Conservation (phyloP, 106 monocot genomes). For the Alisma plantagoaquatica region DNA sequence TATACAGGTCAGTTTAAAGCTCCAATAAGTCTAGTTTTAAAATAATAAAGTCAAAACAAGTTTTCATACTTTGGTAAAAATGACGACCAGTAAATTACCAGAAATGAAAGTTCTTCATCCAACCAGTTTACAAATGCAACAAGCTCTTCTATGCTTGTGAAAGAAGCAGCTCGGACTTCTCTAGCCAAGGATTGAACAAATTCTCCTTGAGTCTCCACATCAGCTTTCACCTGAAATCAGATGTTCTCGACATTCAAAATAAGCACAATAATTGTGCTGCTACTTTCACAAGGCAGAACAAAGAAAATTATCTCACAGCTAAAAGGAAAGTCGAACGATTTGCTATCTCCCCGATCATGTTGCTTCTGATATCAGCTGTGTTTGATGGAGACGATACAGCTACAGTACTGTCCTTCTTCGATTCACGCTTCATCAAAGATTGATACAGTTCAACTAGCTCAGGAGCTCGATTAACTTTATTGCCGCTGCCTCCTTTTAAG, state of each 20-base stretch:
- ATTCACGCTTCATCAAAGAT: conserved; percentile 86
- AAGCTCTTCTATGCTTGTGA: conserved; percentile 66
- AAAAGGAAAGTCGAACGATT: conserved; percentile 81
- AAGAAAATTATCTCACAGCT: conserved; percentile 46
- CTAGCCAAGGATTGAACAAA: conserved; percentile 73
- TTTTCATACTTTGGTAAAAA: no score
- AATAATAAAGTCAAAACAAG: no score
- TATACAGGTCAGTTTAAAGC: no score
- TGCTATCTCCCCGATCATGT: conserved; percentile 94
- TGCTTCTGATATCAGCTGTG: conserved; percentile 57
- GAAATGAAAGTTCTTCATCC: conserved; percentile 96
- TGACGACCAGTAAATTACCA: no score
- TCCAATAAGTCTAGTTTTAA: no score
- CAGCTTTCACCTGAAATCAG: conserved; percentile 83
- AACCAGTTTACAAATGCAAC: conserved; percentile 91
- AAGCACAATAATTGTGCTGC: no score
- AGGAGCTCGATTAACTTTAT: conserved; percentile 81
- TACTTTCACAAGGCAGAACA: no score
- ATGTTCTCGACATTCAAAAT: no score
- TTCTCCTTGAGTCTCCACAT: conserved; percentile 96
- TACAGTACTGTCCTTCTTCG: conserved; percentile 45
- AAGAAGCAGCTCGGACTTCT: conserved; percentile 68
- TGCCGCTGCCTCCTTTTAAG: conserved; percentile 20
- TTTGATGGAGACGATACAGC: conserved; percentile 31
- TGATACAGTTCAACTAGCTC: conserved; percentile 95